Evolutionary conservation across 1,284 basidiomycete species (phyloP).

Genomic region (Cryptococcus sp.): DNA sequence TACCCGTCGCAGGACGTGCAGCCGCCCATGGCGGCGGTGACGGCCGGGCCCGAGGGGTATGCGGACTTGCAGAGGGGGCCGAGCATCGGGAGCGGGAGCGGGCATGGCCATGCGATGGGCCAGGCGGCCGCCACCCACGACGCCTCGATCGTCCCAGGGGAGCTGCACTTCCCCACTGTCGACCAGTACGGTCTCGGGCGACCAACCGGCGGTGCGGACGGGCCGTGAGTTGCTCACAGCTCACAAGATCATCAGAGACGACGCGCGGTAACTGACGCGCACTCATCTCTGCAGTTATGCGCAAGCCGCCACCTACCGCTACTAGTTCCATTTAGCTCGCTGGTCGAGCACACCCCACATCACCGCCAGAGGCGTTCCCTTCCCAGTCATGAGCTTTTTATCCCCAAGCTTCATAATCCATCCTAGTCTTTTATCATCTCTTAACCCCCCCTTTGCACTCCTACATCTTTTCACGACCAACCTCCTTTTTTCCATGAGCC

Average conservation of each 20-base stretch:
- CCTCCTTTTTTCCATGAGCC: too few relatives aligned
- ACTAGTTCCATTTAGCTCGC: neutral
- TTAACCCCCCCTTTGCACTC: too few relatives aligned
- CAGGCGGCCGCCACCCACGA: constrained; percentile 4
- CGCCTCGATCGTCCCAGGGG: constrained; percentile 20
- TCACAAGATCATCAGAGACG: too few relatives aligned
- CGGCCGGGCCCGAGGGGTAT: constrained; percentile 26
- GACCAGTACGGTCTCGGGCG: constrained; percentile 32
- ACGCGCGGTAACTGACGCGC: too few relatives aligned
- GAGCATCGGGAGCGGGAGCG: constrained; percentile 20
- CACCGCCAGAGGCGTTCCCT: too few relatives aligned
- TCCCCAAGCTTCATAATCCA: too few relatives aligned
- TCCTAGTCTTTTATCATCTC: too few relatives aligned
- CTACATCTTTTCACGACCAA: too few relatives aligned
- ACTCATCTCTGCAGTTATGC: neutral
- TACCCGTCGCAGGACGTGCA: constrained; percentile 33
- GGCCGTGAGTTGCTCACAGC: constrained; percentile 40
- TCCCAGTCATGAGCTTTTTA: too few relatives aligned
- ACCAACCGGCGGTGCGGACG: constrained; percentile 40
- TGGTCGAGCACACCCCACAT: neutral
- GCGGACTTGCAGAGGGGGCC: constrained; percentile 40
- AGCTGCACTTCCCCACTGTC: constrained; percentile 25
- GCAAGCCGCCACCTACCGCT: constrained; percentile 1
- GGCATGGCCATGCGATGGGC: constrained; percentile 20
- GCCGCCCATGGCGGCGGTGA: constrained; percentile 1